phyloP scores from a whole-genome alignment of 441 rosid species.

The Erodium texanum region DNA sequence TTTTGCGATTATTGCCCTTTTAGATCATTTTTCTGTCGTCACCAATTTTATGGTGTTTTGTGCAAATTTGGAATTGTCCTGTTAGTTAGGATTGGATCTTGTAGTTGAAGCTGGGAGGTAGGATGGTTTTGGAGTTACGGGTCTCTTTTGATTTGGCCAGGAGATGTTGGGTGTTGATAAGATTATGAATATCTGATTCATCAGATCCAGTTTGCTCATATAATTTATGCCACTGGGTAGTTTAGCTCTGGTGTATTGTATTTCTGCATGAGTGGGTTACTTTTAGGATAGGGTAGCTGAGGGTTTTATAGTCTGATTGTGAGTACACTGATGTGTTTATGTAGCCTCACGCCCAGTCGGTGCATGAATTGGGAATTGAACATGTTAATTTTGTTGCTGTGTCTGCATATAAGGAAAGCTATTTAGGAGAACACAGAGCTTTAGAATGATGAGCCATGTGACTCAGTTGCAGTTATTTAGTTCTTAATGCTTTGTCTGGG shows the following conservation, averaged over 20 bases:
- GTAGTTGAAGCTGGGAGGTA: constrained; percentile 28
- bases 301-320: neutral
- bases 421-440: neutral
- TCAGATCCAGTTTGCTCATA: neutral
- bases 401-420: neutral
- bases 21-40: neutral
- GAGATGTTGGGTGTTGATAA: neutral
- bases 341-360: neutral
- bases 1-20: neutral
- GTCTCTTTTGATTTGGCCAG: neutral
- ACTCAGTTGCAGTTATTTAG: neutral
- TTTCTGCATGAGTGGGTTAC: neutral
- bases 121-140: constrained; percentile 12
- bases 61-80: neutral
- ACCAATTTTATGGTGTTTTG: constrained; percentile 6
- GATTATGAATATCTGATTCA: neutral
- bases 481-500: neutral
- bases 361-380: neutral
- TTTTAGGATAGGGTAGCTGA: neutral
- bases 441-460: neutral
- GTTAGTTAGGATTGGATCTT: constrained; percentile 7
- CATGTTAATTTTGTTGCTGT: neutral
- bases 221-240: neutral
- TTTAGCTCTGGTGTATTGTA: neutral
- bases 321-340: neutral